These are phyloP conservation scores for Penicillium sclerotigenum DNA, from an alignment of 2,329 filamentous ascomycete species.

Conservation along the genomic window DNA sequence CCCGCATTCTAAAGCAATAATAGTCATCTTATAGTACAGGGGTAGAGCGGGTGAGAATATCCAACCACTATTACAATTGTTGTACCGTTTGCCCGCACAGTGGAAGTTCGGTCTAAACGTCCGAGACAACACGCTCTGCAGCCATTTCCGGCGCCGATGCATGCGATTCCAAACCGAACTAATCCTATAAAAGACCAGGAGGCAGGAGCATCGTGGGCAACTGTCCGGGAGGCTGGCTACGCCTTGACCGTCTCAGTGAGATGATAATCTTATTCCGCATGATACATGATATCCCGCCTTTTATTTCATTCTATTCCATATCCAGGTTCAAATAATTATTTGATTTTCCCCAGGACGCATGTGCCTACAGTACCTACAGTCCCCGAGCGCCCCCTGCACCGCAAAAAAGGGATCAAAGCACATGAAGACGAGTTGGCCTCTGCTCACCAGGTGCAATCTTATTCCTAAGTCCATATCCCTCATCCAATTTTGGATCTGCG, in stretches of 20 bases:
- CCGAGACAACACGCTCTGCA: constrained; percentile 8
- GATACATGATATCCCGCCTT: neutral
- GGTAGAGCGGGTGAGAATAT: neutral
- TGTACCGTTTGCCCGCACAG: neutral
- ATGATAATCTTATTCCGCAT: neutral
- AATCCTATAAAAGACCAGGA: neutral
- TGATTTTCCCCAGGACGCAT: neutral
- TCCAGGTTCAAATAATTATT: neutral
- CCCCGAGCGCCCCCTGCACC: constrained; percentile 10
- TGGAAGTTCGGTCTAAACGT: constrained; percentile 10
- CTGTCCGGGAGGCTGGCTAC: neutral
- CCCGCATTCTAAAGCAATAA: neutral
- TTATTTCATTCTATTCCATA: neutral
- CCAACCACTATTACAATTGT: neutral
- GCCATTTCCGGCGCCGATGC: constrained; percentile 6
- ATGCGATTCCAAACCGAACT: neutral
- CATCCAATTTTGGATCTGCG: neutral
- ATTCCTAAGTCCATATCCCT: neutral
- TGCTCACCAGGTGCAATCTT: neutral
- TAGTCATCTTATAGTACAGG: neutral
- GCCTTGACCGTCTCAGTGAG: neutral
- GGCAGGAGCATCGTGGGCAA: neutral
- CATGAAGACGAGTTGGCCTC: neutral
- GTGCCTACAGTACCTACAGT: neutral
- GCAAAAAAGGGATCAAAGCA: constrained; percentile 11